Evolutionary conservation across 73 alveolate genomes (phyloP).

Genomic region (Urostyla sp.): DNA sequence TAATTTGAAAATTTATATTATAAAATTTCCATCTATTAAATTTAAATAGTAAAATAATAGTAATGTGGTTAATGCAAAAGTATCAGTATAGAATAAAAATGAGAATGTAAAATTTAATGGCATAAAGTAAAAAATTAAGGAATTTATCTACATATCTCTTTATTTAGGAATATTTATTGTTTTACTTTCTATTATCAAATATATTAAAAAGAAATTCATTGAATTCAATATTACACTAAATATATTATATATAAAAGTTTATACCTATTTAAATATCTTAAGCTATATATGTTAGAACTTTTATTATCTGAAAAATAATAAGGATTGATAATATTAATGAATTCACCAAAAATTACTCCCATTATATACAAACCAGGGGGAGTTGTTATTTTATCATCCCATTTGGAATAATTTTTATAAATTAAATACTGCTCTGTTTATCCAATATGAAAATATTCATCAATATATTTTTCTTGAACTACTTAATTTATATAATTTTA

Average conservation of each 20-base stretch:
- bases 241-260: no score
- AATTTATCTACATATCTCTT: constrained; percentile 8
- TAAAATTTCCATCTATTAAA: neutral
- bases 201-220: neutral
- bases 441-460: constrained; percentile 66
- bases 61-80: neutral
- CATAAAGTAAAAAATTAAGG: constrained; percentile 18
- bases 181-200: neutral
- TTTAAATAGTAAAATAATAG: constrained; percentile 10
- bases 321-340: neutral
- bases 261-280: constrained; percentile 38
- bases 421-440: constrained; percentile 61
- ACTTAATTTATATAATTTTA: neutral
- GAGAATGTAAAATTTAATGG: constrained; percentile 35
- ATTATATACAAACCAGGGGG: constrained; percentile 69
- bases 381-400: constrained; percentile 77
- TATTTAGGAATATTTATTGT: neutral
- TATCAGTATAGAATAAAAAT: constrained; percentile 41
- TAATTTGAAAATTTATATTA: neutral
- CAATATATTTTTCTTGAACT: constrained; percentile 63
- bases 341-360: constrained; percentile 11
- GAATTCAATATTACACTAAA: neutral
- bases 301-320: neutral
- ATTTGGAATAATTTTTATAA: constrained; percentile 33
- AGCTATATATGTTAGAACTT: neutral